phyloP scores from a whole-genome alignment of 2,329 filamentous ascomycete species.

The Botrytis deweyae region DNA sequence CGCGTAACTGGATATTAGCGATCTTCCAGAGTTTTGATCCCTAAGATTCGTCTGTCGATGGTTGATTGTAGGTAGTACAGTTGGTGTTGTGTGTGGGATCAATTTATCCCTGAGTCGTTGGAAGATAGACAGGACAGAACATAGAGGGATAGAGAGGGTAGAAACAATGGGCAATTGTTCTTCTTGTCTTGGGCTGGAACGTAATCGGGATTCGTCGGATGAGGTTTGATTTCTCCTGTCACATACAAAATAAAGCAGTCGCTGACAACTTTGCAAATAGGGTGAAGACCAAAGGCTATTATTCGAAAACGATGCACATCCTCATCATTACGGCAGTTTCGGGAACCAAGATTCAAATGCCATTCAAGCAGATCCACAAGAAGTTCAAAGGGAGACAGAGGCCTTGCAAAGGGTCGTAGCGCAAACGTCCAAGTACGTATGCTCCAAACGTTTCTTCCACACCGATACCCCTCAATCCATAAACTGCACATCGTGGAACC shows the following conservation, averaged over 20 bases:
- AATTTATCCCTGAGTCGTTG: conserved; percentile 4
- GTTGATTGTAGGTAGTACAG: conserved; percentile 19
- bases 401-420: conserved; percentile 63
- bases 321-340: conserved; percentile 62
- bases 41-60: conserved; percentile 2
- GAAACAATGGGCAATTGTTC: conserved; percentile 57
- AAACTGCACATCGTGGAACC: neutral
- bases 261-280: conserved; percentile 26
- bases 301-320: conserved; percentile 57
- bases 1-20: conserved; percentile 7
- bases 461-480: conserved; percentile 4
- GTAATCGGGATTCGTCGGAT: conserved; percentile 50
- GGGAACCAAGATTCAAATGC: conserved; percentile 53
- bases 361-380: conserved; percentile 57
- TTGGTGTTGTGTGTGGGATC: conserved; percentile 16
- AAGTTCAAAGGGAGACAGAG: conserved; percentile 63
- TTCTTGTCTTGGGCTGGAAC: conserved; percentile 57
- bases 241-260: neutral
- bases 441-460: conserved; percentile 23
- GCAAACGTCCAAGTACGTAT: conserved; percentile 59
- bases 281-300: conserved; percentile 50
- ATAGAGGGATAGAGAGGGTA: conserved; percentile 16
- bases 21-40: neutral
- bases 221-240: conserved; percentile 47
- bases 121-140: neutral